Conservation (phyloP, 345 rosid genomes). For the Citrus glauca region DNA sequence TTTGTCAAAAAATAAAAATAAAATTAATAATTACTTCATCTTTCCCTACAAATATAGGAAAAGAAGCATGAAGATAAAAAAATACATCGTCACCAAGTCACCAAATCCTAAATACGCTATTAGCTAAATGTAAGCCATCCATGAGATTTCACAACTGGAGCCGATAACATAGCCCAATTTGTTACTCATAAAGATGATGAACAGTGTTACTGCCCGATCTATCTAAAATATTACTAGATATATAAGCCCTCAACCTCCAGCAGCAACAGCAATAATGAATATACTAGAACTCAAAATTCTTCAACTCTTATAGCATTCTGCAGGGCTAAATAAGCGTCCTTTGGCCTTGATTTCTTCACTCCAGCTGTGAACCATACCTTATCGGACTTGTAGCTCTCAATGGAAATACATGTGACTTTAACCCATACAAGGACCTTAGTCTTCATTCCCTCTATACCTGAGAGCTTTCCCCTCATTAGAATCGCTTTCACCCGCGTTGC, state of each 20-base stretch:
- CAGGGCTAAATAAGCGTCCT: slow-evolving; percentile 58
- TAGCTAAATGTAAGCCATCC: not conserved
- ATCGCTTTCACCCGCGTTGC: slow-evolving; percentile 78
- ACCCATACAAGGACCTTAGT: slow-evolving; percentile 94
- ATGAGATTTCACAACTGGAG: not conserved
- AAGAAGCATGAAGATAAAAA: not conserved
- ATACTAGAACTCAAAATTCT: slow-evolving; percentile 49
- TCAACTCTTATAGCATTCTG: slow-evolving; percentile 58
- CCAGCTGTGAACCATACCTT: slow-evolving; percentile 97
- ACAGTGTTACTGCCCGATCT: not conserved
- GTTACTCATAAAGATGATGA: not conserved
- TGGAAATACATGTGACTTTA: slow-evolving; percentile 70
- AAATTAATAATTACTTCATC: not conserved
- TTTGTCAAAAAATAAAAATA: not conserved
- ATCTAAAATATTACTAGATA: not conserved
- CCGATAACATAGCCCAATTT: not conserved
- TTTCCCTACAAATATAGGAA: not conserved
- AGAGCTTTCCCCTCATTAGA: slow-evolving; percentile 70
- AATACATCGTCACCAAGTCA: too few species aligned
- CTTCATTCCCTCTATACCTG: slow-evolving; percentile 91
- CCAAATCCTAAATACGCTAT: not conserved
- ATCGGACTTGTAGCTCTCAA: slow-evolving; percentile 75
- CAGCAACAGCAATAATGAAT: not conserved
- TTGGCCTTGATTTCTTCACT: slow-evolving; percentile 78
- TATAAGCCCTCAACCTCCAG: not conserved